Conservation (phyloP, 1,284 basidiomycete species). For the Meripilus lineatus region DNA sequence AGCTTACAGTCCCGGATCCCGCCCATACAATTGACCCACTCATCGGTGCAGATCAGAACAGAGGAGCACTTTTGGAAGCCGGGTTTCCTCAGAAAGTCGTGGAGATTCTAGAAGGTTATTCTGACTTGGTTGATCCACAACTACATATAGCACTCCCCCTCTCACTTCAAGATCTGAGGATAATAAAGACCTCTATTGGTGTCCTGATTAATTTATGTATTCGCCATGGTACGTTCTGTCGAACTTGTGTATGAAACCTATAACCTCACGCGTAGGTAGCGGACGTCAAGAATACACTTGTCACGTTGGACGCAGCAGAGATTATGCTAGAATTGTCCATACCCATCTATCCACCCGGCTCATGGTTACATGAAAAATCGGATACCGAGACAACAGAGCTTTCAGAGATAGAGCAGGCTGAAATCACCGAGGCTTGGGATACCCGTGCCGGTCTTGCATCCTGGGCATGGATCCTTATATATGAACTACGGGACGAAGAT, state of each 20-base stretch:
- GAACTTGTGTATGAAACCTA: not conserved
- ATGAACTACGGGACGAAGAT: conserved; percentile 23
- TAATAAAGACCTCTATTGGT: conserved; percentile 76
- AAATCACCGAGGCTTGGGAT: conserved; percentile 54
- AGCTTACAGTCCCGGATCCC: conserved; percentile 16
- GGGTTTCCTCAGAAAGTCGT: conserved; percentile 63
- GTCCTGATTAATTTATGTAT: conserved; percentile 78
- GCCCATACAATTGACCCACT: too few relatives aligned
- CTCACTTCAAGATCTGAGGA: conserved; percentile 57
- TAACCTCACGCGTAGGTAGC: conserved; percentile 39
- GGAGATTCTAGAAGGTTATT: conserved; percentile 65
- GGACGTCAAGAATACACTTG: conserved; percentile 61
- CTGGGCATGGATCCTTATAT: conserved; percentile 72
- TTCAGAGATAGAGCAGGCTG: conserved; percentile 14
- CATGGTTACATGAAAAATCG: conserved; percentile 42
- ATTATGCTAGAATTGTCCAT: conserved; percentile 65
- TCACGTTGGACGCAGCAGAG: conserved; percentile 58
- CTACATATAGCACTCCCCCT: conserved; percentile 42
- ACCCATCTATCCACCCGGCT: conserved; percentile 64
- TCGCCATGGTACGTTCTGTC: conserved; percentile 56
- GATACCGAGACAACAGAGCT: conserved; percentile 8
- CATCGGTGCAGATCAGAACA: conserved; percentile 65
- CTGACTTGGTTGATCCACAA: conserved; percentile 44
- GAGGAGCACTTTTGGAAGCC: conserved; percentile 62
- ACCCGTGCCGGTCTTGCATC: conserved; percentile 59